Base-by-base conservation (phyloP, 2,329 filamentous ascomycete species). In the Westerdykella aurantiaca region DNA sequence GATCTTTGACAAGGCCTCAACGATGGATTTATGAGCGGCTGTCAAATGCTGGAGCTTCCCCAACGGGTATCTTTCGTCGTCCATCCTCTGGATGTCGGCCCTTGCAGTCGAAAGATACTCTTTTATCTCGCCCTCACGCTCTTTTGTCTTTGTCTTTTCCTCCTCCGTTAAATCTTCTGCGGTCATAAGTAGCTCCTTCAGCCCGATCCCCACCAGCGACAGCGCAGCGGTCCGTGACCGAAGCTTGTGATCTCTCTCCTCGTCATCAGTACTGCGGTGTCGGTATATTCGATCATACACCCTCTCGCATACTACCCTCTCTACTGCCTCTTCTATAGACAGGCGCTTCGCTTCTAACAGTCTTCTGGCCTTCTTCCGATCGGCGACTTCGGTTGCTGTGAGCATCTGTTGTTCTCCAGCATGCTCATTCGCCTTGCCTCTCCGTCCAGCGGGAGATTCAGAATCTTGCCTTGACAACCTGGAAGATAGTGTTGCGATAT, bases 141-240 rank as follows among this genome's bases (percentile, higher is more conserved):
- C 70, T 42, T 66, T 69, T 10, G 70, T 70, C 50, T 78, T 80
- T 47, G 82, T 77, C 16, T 75, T 74, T 23, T 79, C 74, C 22
- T 77, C 63, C 33, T 66, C 77, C 41, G 80, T 77, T 9, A 79
- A 67, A 3, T 79, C 73, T 10, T 80, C 71, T 31, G 74, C 73
- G 4, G 73, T 64, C 34, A 73, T 72, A 31, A 79, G 86, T 10
- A 98, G 73, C 60, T 98, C 93, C 49, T 81, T 82, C 41, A 93
- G 73, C 2, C 88, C 87, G 59, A 98, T 96, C 1, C 89, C 91
- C 14, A 98, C 88, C n/a, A 98, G 74, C 2, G 85, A 80, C 37
- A 98, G 71, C 1, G 93, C 89, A 16, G 91, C 91, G 1, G 90
- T 96, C 59, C 95, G 93, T 9, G 93, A 98, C 23, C 93, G 81